Percentiles rank a stretch among this genome's conserved stretches.
Evolutionary conservation across 768 basidiomycete species (phyloP).

Genomic region (Cubamyces lactineus): DNA sequence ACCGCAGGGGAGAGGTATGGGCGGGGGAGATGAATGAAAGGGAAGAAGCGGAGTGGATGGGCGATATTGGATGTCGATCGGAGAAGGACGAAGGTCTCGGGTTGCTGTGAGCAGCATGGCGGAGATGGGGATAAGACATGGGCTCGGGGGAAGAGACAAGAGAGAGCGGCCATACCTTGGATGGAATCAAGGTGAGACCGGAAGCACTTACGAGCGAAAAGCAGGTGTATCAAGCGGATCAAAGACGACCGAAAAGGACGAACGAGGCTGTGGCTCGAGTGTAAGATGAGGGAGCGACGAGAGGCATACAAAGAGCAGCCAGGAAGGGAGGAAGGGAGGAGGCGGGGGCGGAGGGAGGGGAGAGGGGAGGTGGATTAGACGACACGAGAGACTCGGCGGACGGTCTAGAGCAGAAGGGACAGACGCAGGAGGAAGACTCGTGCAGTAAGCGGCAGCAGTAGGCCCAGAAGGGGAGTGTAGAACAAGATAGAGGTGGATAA

Average conservation of each 20-base stretch:
- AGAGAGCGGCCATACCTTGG: slow-evolving; percentile 20
- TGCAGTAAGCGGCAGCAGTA: neutral
- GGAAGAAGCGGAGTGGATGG: slow-evolving; percentile 9
- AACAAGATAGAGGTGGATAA: neutral
- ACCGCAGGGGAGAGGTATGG: slow-evolving; percentile 12
- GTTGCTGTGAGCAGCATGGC: slow-evolving; percentile 6
- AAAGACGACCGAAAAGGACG: neutral
- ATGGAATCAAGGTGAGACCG: neutral
- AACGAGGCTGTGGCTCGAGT: slow-evolving; percentile 4
- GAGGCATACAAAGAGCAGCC: slow-evolving; percentile 16
- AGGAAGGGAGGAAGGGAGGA: neutral
- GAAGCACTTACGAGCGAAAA: neutral
- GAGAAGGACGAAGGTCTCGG: neutral
- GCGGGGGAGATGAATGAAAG: slow-evolving; percentile 24
- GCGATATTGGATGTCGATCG: slow-evolving; percentile 8
- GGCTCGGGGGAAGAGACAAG: slow-evolving; percentile 4
- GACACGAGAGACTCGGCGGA: neutral
- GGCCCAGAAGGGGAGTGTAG: neutral
- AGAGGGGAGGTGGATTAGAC: neutral
- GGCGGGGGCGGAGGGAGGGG: slow-evolving; percentile 2
- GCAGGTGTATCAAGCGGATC: slow-evolving; percentile 1
- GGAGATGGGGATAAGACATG: slow-evolving; percentile 10
- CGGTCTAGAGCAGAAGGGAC: slow-evolving; percentile 3
- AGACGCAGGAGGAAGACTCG: slow-evolving; percentile 19
- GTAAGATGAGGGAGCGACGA: neutral